These are phyloP conservation scores for Lasiodiplodia sp. DNA, from an alignment of 2,329 filamentous ascomycete species.

Conservation along the genomic window DNA sequence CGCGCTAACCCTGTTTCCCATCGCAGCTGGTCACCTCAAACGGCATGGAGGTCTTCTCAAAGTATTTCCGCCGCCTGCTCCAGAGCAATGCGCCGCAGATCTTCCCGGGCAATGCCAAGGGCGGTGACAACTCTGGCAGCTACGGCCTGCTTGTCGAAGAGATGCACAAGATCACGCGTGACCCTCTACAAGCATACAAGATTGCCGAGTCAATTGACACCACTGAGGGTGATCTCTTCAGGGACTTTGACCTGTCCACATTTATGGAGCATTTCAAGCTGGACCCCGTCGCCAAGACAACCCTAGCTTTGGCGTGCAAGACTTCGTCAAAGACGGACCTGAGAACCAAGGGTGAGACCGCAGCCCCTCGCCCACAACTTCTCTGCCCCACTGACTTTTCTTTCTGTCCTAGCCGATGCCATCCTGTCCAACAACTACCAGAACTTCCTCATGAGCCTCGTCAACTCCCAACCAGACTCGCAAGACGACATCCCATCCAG, in stretches of 20 bases:
- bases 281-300: conserved; percentile 84
- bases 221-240: conserved; percentile 89
- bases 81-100: conserved; percentile 90
- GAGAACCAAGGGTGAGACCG: conserved; percentile 79
- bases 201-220: conserved; percentile 94
- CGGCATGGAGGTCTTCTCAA: conserved; percentile 98
- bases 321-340: conserved; percentile 80
- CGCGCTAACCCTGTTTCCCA: conserved; percentile 34
- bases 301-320: conserved; percentile 89
- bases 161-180: conserved; percentile 83
- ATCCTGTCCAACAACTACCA: conserved; percentile 82
- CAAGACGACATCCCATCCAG: conserved; percentile 71
- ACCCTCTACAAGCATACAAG: conserved; percentile 82
- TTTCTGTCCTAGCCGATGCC: conserved; percentile 75
- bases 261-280: conserved; percentile 97
- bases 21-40: conserved; percentile 90
- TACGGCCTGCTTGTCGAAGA: conserved; percentile 84
- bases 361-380: not conserved
- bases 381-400: conserved; percentile 33
- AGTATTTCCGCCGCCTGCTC: conserved; percentile 93
- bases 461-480: conserved; percentile 63
- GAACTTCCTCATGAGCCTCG: conserved; percentile 79
- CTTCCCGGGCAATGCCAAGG: conserved; percentile 79
- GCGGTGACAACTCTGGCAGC: conserved; percentile 77
- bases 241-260: conserved; percentile 93